Conservation (phyloP, 257 asterid species). For the Nicotiana undulata region DNA sequence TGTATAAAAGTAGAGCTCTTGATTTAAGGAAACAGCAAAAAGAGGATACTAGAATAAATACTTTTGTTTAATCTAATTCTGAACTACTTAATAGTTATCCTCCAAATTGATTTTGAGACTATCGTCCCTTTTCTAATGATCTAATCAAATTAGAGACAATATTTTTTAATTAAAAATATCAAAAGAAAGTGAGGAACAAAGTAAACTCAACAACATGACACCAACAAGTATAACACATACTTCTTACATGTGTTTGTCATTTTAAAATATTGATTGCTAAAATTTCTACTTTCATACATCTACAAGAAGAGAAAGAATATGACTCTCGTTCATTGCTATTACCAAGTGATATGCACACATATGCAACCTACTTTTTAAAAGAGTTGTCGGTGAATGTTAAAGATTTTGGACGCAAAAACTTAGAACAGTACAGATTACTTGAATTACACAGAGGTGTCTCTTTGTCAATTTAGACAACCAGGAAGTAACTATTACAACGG, state of each 20-base stretch:
- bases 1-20: not conserved
- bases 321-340: not conserved
- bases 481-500: not conserved
- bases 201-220: not conserved
- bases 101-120: not conserved
- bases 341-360: not conserved
- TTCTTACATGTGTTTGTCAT: not conserved
- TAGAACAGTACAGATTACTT: not conserved
- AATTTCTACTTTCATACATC: no score
- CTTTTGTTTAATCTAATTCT: not conserved
- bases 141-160: no score
- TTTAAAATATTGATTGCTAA: not conserved
- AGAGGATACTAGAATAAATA: not conserved
- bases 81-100: not conserved
- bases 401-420: not conserved
- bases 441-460: not conserved
- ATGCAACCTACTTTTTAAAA: not conserved
- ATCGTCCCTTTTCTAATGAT: no score
- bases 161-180: not conserved
- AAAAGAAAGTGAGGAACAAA: not conserved
- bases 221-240: not conserved
- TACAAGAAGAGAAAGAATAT: no score
- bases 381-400: not conserved
- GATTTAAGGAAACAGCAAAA: not conserved
- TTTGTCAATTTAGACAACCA: not conserved